Conservation (phyloP, 2,329 filamentous ascomycete species). For the Chaetomium sp. region DNA sequence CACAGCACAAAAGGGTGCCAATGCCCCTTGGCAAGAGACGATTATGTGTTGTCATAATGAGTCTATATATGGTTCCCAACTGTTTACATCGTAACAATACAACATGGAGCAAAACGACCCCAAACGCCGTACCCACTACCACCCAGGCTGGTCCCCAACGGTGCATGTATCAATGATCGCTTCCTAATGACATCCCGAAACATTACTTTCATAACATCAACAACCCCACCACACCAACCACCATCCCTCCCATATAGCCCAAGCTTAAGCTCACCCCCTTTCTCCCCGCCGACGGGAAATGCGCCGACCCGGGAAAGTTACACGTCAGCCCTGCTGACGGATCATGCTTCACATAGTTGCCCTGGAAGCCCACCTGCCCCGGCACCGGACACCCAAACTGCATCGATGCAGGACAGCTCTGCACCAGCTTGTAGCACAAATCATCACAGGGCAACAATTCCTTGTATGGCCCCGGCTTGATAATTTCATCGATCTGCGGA, state of each 20-base stretch:
- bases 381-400: constrained; percentile 66
- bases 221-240: neutral
- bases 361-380: constrained; percentile 35
- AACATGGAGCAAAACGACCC: no score
- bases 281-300: constrained; percentile 37
- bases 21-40: no score
- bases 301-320: constrained; percentile 56
- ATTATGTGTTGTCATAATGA: no score
- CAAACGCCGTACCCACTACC: no score
- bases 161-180: no score
- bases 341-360: constrained; percentile 38
- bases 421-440: constrained; percentile 78
- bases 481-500: constrained; percentile 59
- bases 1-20: no score
- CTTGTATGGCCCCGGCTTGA: constrained; percentile 85
- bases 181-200: no score
- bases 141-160: no score
- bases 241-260: constrained; percentile 14
- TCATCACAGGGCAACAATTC: constrained; percentile 86
- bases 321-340: constrained; percentile 36
- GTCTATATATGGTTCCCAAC: no score
- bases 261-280: constrained; percentile 20
- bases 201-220: neutral
- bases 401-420: constrained; percentile 72
- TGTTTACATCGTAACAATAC: no score